phyloP scores from a whole-genome alignment of 2,329 filamentous ascomycete genomes.

The Neofusicoccum parvum region DNA sequence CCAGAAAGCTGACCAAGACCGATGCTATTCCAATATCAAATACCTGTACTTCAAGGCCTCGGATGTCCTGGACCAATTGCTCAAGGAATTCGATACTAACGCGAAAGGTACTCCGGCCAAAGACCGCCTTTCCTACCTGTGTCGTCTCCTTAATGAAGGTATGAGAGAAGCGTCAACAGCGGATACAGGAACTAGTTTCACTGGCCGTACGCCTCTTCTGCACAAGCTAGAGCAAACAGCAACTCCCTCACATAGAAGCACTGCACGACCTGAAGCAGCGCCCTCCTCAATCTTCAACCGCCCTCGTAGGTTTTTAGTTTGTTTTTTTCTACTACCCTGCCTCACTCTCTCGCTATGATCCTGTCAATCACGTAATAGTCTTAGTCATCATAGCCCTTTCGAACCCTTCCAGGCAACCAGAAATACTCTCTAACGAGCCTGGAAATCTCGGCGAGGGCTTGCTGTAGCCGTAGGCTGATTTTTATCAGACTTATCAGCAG shows the following conservation, averaged over 20 bases:
- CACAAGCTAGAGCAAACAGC: background rate
- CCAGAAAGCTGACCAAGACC: conserved; percentile 23
- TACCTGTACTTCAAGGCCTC: conserved; percentile 25
- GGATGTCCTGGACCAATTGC: conserved; percentile 24
- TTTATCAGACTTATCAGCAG: background rate
- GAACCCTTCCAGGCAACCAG: too few species aligned
- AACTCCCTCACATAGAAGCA: background rate
- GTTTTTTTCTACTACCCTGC: background rate
- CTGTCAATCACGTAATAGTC: background rate
- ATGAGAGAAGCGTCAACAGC: background rate
- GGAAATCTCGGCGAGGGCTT: too few species aligned
- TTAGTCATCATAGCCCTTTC: too few species aligned
- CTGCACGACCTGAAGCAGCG: background rate
- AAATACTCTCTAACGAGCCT: background rate
- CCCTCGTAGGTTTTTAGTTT: background rate
- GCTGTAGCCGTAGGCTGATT: background rate
- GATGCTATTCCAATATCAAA: conserved; percentile 27
- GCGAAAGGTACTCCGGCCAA: background rate
- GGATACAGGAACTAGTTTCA: background rate
- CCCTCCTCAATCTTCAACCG: conserved; percentile 1
- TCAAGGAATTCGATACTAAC: conserved; percentile 26
- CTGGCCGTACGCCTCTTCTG: background rate
- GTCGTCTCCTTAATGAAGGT: conserved; percentile 23
- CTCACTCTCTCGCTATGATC: too few species aligned
- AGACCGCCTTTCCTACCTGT: conserved; percentile 24